Base-by-base conservation (phyloP, 805 yeast species). In the Isabelozyma gotoi region DNA sequence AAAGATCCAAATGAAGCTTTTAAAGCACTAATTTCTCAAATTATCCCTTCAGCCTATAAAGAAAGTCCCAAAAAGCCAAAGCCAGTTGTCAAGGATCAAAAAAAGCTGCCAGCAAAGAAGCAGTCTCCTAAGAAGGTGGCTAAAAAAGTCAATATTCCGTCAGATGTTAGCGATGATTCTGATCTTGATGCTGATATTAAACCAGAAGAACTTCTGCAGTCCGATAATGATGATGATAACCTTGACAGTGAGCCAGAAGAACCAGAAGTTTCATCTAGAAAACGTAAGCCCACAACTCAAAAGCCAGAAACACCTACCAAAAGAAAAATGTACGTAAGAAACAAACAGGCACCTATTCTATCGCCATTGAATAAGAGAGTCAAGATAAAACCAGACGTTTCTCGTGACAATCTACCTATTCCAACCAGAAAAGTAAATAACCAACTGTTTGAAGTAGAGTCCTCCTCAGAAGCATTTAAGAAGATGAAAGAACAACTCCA, bases 401-500 rank as follows among this genome's bases (percentile, higher is more conserved):
- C 61, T 5, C 48, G 46, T n/a, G 44, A 53, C 31, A 29, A 15
- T 14, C 10, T 15, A 5, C n/a, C 16, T 8, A 14, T 36, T 14
- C 29, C 29, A 10, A 24, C 10, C 29, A 24, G 29, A 24, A 24
- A 24, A 24, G 40, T 35, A 5, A 19, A 11, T 4, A 18, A 11
- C 33, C 43, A 39, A 19, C 12, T 7, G 12, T 37, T 37, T 29
- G 38, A 34, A 5, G 41, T 52, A 6, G 69, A 60, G 42, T 47
- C 58, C 12, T 53, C 52, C 20, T 60, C 66, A 7, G 43, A 53
- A 39, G 60, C 71, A 3, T 71, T 71, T 49, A 64, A 62, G 35
- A 68, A 71, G 36, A 52, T 71, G 27, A 68, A 65, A 44, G 71
- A 69, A 3, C 59, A 71, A 57, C 54, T 78, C 50, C 67, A 76